Conservation (phyloP, 805 yeast species). For the Candida maesae region DNA sequence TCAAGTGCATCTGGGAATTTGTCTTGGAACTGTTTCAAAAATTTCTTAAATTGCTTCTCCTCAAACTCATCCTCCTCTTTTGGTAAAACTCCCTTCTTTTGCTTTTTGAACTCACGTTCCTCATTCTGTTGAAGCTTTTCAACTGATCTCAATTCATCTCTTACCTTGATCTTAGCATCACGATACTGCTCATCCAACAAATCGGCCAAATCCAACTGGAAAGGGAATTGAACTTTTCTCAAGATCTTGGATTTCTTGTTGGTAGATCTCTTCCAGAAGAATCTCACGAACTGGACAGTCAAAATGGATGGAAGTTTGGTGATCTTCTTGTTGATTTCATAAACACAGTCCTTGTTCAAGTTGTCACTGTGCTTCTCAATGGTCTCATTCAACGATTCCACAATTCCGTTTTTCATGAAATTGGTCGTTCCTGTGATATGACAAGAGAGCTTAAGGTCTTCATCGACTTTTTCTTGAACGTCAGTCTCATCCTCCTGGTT, state of each 20-base stretch:
- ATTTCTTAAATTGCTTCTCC: conserved; percentile 49
- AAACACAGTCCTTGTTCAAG: conserved; percentile 67
- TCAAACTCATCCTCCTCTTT: conserved; percentile 48
- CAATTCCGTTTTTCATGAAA: conserved; percentile 80
- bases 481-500: conserved; percentile 55
- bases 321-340: conserved; percentile 55
- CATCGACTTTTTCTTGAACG: conserved; percentile 48
- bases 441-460: conserved; percentile 74
- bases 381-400: conserved; percentile 68
- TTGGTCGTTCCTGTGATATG: conserved; percentile 85
- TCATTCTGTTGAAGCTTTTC: conserved; percentile 74
- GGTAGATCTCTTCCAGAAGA: conserved; percentile 93
- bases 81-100: conserved; percentile 38
- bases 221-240: conserved; percentile 92
- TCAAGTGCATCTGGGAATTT: conserved; percentile 45
- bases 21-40: conserved; percentile 40
- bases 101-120: conserved; percentile 66
- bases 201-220: conserved; percentile 84
- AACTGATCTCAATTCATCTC: conserved; percentile 74
- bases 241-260: conserved; percentile 88
- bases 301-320: conserved; percentile 81
- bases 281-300: conserved; percentile 89
- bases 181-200: conserved; percentile 76
- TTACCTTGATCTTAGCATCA: conserved; percentile 57
- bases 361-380: conserved; percentile 74